Base-by-base conservation (phyloP, 768 basidiomycete genomes). In the Kwoniella mangroviensis region DNA sequence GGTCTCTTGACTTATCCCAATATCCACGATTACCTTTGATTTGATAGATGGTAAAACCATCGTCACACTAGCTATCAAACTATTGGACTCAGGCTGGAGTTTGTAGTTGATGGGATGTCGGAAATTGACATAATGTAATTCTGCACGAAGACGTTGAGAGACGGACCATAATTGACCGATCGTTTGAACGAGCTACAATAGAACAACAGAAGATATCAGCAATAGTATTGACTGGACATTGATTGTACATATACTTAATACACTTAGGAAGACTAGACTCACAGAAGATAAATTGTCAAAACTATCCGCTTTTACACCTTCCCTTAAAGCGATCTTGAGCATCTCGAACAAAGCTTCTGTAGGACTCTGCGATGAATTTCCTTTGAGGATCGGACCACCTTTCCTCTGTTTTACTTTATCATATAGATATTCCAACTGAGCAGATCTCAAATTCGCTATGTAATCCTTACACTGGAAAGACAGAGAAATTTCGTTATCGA, bases 401-500 rank as follows among this genome's bases (percentile, higher is more conserved):
- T 59, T 68, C 2, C 12, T 49, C 11, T 34, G 19, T 52, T 56
- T 43, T 2, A 43, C 59, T 34, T 67, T 45, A 13, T 68, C 65
- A 34, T 77, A 51, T 17, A 80, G 45, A 28, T 69, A 66, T 41
- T 69, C 67, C 13, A 82, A 68, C 11, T 53, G 28, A 12, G 75
- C 78, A 2, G 73, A 71, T 2, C 21, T 2, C 0, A 76, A 19
- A 45, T 73, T 52, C 2, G 78, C 74, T 2, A 68, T 12, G 41
- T 57, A 74, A 40, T 74, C 63, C 3, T 59, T 53, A 61, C 78
- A 76, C 3, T 54, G 51, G 13, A 83, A 62, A 0, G 64, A 45
- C 6, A 83, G 59, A 6, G 54, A 62, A 58, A 82, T 73, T 43
- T 80, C 79, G n/a, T 65, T 59, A 51, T 75, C 73, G 61, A 72